Conservation (phyloP, 2,329 filamentous ascomycete species). For the Pseudogymnoascus sp. region DNA sequence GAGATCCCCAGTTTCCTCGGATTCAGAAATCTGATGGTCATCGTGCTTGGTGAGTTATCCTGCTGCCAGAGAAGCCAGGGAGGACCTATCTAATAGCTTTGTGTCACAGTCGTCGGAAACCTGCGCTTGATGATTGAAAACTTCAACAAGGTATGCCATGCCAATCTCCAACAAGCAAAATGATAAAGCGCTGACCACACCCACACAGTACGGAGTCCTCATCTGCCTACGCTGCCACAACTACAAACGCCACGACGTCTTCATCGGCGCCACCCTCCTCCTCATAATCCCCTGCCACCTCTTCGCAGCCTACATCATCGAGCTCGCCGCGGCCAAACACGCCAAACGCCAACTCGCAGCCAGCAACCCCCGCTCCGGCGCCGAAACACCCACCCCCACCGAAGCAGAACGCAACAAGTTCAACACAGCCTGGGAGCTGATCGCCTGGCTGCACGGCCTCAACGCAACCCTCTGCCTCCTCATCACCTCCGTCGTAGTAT, state of each 20-base stretch:
- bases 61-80: conserved; percentile 2
- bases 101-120: conserved; percentile 71
- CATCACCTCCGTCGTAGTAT: conserved; percentile 78
- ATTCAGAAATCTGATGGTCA: conserved; percentile 92
- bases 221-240: conserved; percentile 89
- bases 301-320: conserved; percentile 83
- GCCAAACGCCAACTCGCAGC: conserved; percentile 61
- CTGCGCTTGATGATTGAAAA: conserved; percentile 93
- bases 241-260: conserved; percentile 69
- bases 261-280: conserved; percentile 71
- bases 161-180: not conserved
- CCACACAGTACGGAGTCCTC: conserved; percentile 69
- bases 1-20: conserved; percentile 77
- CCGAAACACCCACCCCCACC: conserved; percentile 40
- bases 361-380: conserved; percentile 33
- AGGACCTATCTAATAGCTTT: conserved; percentile 7
- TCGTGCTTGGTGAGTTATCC: conserved; percentile 63
- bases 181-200: not conserved
- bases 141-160: conserved; percentile 66
- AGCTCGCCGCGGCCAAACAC: conserved; percentile 71
- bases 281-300: conserved; percentile 85
- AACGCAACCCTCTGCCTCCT: conserved; percentile 77
- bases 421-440: conserved; percentile 67
- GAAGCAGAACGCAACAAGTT: conserved; percentile 57
- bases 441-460: conserved; percentile 71